phyloP scores from a whole-genome alignment of 805 yeast species.

The Wilhelminamyces savonicus region DNA sequence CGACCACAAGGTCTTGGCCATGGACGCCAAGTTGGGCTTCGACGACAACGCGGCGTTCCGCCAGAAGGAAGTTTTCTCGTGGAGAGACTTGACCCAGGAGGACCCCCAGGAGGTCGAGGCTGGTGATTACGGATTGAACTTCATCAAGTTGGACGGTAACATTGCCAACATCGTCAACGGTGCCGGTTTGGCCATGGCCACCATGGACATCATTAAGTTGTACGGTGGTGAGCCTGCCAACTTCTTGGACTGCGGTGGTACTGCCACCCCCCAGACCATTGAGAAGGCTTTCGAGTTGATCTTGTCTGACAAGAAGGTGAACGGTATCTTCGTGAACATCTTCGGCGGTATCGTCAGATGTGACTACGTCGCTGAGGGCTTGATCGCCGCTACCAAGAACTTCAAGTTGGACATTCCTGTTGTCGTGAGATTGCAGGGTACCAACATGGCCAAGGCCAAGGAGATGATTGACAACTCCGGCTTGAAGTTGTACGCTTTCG shows the following conservation, averaged over 20 bases:
- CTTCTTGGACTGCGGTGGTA: slow-evolving; percentile 99
- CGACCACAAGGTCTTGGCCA: slow-evolving; percentile 86
- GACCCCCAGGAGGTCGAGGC: slow-evolving; percentile 97
- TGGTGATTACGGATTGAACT: slow-evolving; percentile 82
- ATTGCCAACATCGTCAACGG: slow-evolving; percentile 99
- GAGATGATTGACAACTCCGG: slow-evolving; percentile 83
- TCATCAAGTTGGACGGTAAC: slow-evolving; percentile 96
- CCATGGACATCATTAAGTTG: slow-evolving; percentile 97
- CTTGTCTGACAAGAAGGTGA: slow-evolving; percentile 79
- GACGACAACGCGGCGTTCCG: slow-evolving; percentile 96
- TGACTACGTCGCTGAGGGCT: slow-evolving; percentile 97
- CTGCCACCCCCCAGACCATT: slow-evolving; percentile 98
- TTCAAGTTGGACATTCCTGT: slow-evolving; percentile 89
- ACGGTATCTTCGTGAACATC: slow-evolving; percentile 95
- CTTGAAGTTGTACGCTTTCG: slow-evolving; percentile 83
- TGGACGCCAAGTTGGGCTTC: slow-evolving; percentile 98
- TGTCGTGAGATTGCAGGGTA: slow-evolving; percentile 98
- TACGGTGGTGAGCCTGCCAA: slow-evolving; percentile 99
- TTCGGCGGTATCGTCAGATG: slow-evolving; percentile 99
- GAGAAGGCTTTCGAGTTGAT: slow-evolving; percentile 94
- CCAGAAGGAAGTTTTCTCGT: slow-evolving; percentile 87
- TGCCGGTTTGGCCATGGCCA: slow-evolving; percentile 99
- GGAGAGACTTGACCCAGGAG: slow-evolving; percentile 98
- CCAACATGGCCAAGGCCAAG: slow-evolving; percentile 87
- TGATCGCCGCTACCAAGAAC: slow-evolving; percentile 90